phyloP scores from a whole-genome alignment of 768 basidiomycete genomes.

The Macrolepiota albuminosa region DNA sequence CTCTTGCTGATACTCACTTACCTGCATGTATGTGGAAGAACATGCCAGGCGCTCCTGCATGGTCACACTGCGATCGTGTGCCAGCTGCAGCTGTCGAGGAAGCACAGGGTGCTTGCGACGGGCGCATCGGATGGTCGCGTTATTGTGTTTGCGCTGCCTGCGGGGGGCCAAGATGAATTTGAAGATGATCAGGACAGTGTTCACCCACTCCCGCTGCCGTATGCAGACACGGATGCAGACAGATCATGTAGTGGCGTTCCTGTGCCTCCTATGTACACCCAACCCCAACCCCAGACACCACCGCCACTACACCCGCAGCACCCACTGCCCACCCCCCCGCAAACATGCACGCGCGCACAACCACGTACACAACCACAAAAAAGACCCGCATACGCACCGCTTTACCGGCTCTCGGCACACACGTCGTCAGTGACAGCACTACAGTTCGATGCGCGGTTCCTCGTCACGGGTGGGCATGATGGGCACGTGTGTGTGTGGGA shows the following conservation, averaged over 20 bases:
- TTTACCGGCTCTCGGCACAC: conserved; percentile 81
- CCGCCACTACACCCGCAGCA: not conserved
- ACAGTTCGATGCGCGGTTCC: conserved; percentile 79
- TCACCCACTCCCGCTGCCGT: too few relatives aligned
- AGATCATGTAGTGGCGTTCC: too few relatives aligned
- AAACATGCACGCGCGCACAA: not conserved
- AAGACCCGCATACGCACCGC: conserved; percentile 25
- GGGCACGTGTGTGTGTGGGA: conserved; percentile 77
- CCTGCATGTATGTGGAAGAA: conserved; percentile 31
- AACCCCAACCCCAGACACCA: too few relatives aligned
- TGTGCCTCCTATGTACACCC: too few relatives aligned
- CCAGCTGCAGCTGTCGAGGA: conserved; percentile 74
- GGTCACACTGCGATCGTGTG: conserved; percentile 93
- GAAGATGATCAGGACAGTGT: too few relatives aligned
- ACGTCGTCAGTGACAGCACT: conserved; percentile 83
- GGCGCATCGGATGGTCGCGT: conserved; percentile 85
- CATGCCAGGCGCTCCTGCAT: conserved; percentile 80
- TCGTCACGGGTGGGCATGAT: conserved; percentile 84
- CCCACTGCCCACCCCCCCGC: not conserved
- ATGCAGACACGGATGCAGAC: too few relatives aligned
- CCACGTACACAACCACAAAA: not conserved
- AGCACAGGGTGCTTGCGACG: conserved; percentile 54
- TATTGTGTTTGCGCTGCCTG: conserved; percentile 16
- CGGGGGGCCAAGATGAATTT: too few relatives aligned
- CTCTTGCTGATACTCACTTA: not conserved